Conservation (phyloP, 176 grass and related monocot species). For the Cenchrus fungigraminus region DNA sequence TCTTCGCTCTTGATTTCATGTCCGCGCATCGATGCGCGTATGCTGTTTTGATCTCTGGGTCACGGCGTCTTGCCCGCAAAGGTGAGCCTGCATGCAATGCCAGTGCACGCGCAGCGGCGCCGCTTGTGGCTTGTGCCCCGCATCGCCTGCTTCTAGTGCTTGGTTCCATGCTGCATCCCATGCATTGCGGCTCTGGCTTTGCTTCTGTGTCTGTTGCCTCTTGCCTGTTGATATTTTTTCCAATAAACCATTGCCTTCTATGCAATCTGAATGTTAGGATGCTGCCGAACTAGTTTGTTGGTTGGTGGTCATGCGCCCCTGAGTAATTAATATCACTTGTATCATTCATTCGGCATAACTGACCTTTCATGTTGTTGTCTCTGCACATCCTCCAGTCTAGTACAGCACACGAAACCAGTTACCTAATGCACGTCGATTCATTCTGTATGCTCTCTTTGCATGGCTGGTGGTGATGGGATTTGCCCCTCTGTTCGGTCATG, state of each 20-base stretch:
- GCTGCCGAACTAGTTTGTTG: constrained; percentile 23
- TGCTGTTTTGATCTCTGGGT: constrained; percentile 53
- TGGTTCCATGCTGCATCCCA: constrained; percentile 38
- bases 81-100: constrained; percentile 65
- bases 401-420: constrained; percentile 26
- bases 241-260: constrained; percentile 37
- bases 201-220: constrained; percentile 26
- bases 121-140: constrained; percentile 14
- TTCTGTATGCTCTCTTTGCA: constrained; percentile 33
- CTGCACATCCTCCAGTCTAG: constrained; percentile 31
- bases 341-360: constrained; percentile 26
- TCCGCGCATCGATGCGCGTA: constrained; percentile 49
- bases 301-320: constrained; percentile 23
- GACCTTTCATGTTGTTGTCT: constrained; percentile 32
- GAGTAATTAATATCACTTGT: constrained; percentile 30
- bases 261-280: constrained; percentile 40
- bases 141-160: constrained; percentile 32
- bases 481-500: constrained; percentile 28
- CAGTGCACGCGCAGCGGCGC: constrained; percentile 35
- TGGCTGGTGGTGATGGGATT: constrained; percentile 37
- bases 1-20: constrained; percentile 60
- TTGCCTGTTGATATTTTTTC: constrained; percentile 20
- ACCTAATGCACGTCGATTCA: constrained; percentile 40
- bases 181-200: constrained; percentile 49
- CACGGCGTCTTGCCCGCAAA: constrained; percentile 20